Evolutionary conservation across 306 rosid genomes (phyloP).

Genomic region (Canavalia ensiformis): DNA sequence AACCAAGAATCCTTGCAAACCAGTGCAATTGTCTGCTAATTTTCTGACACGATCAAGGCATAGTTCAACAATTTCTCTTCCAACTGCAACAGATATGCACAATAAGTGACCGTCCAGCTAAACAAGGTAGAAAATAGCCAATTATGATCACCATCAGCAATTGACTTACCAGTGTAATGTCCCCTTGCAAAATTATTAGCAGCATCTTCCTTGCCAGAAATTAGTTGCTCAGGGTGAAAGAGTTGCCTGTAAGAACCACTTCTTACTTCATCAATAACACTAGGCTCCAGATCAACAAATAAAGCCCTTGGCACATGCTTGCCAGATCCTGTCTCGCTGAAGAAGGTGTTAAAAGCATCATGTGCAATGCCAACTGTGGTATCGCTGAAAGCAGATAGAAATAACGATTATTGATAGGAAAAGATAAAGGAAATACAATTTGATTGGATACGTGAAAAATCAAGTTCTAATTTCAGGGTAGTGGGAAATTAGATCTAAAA

Average conservation of each 20-base stretch:
- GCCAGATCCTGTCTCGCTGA: slow-evolving; percentile 78
- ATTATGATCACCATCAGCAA: slow-evolving; percentile 32
- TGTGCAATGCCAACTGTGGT: slow-evolving; percentile 59
- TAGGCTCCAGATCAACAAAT: slow-evolving; percentile 84
- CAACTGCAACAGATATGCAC: slow-evolving; percentile 63
- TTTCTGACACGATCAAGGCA: slow-evolving; percentile 81
- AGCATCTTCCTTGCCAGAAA: slow-evolving; percentile 86
- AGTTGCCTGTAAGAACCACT: slow-evolving; percentile 74
- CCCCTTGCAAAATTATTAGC: slow-evolving; percentile 86
- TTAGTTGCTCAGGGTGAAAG: slow-evolving; percentile 82
- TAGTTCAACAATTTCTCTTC: slow-evolving; percentile 76
- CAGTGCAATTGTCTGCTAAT: slow-evolving; percentile 81
- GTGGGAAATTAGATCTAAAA: slow-evolving; percentile 29
- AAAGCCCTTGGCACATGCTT: slow-evolving; percentile 79
- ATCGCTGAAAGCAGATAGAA: slow-evolving; percentile 68
- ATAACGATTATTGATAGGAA: slow-evolving; percentile 35
- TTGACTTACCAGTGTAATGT: slow-evolving; percentile 70
- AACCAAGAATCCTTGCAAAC: slow-evolving; percentile 82
- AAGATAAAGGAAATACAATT: slow-evolving; percentile 17
- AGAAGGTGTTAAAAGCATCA: slow-evolving; percentile 80
- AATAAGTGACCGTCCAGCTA: slow-evolving; percentile 42
- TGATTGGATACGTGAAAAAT: neutral
- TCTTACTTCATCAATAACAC: slow-evolving; percentile 76
- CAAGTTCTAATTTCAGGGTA: slow-evolving; percentile 19
- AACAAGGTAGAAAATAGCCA: slow-evolving; percentile 8